phyloP scores from a whole-genome alignment of 208 protist genomes.

The Entamoeba dispar region DNA sequence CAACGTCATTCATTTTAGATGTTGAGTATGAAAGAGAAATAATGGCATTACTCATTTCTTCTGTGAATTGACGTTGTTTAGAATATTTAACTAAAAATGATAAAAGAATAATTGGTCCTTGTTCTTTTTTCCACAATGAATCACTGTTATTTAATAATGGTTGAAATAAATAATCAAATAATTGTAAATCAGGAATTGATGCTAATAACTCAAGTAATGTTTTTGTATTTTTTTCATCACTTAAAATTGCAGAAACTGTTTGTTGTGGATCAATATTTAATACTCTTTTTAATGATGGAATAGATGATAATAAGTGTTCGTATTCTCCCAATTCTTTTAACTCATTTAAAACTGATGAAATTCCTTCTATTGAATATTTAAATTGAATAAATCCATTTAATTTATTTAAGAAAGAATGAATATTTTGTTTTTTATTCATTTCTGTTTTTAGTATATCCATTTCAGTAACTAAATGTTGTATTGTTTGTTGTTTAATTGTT shows the following conservation, averaged over 20 bases:
- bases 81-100: background rate
- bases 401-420: background rate
- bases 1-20: background rate
- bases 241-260: background rate
- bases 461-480: background rate
- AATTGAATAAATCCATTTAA: background rate
- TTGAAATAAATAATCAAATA: background rate
- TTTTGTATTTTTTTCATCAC: background rate
- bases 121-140: background rate
- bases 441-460: background rate
- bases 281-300: background rate
- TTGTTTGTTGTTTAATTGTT: background rate
- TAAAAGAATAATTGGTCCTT: background rate
- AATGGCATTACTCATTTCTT: background rate
- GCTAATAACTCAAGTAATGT: background rate
- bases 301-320: background rate
- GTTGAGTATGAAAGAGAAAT: background rate
- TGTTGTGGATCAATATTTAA: background rate
- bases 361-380: background rate
- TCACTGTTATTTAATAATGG: background rate
- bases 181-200: background rate
- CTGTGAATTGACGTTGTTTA: background rate
- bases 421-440: background rate
- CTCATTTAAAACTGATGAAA: background rate
- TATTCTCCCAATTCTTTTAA: background rate